Conservation (phyloP, 805 yeast species). For the Torulaspora gathmanii region DNA sequence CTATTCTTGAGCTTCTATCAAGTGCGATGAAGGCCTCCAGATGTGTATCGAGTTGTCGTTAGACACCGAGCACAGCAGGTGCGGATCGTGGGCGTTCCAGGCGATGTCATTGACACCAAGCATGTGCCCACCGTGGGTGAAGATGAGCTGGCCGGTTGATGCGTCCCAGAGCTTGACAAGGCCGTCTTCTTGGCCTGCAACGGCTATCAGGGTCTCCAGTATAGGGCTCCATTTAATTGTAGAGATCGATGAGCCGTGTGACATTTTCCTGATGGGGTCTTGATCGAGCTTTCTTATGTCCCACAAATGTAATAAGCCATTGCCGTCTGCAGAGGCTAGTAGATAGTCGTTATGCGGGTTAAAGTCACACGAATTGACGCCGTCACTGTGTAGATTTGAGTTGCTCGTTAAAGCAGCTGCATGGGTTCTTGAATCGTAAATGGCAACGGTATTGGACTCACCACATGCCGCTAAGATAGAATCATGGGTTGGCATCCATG, state of each 20-base stretch:
- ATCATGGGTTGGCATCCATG: slow-evolving; percentile 63
- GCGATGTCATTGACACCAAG: slow-evolving; percentile 78
- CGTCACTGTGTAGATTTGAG: slow-evolving; percentile 26
- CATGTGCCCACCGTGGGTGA: slow-evolving; percentile 82
- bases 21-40: slow-evolving; percentile 60
- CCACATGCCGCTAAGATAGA: slow-evolving; percentile 61
- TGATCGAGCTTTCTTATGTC: slow-evolving; percentile 51
- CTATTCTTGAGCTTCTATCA: slow-evolving; percentile 26
- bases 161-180: slow-evolving; percentile 61
- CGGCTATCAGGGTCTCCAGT: slow-evolving; percentile 50
- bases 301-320: slow-evolving; percentile 55
- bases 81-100: slow-evolving; percentile 72
- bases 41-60: slow-evolving; percentile 85
- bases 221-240: slow-evolving; percentile 70
- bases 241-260: slow-evolving; percentile 52
- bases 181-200: slow-evolving; percentile 62
- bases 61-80: slow-evolving; percentile 70
- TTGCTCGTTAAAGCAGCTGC: slow-evolving; percentile 10
- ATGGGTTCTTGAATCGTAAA: slow-evolving; percentile 50
- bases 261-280: slow-evolving; percentile 30
- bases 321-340: slow-evolving; percentile 62
- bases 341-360: slow-evolving; percentile 53
- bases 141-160: slow-evolving; percentile 38
- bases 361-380: slow-evolving; percentile 56
- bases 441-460: slow-evolving; percentile 50